These are phyloP conservation scores for Cladosporium sp. DNA, from an alignment of 2,329 filamentous ascomycete genomes.

Conservation along the genomic window DNA sequence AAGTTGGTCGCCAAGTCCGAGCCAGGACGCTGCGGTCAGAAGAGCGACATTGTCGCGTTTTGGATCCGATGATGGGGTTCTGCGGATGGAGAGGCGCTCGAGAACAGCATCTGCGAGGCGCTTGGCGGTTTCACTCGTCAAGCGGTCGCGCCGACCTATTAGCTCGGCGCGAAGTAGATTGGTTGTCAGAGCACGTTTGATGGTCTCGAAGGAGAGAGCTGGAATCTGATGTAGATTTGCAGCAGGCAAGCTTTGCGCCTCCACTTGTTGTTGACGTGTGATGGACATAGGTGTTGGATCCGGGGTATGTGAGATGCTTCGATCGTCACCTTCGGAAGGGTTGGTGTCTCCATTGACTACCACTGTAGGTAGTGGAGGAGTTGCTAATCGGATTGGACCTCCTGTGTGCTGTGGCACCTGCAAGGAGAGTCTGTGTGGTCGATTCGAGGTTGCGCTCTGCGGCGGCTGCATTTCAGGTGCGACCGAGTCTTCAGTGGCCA, in stretches of 20 bases:
- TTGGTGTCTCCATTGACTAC: slow-evolving; percentile 53
- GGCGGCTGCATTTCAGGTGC: slow-evolving; percentile 42
- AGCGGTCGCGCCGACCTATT: slow-evolving; percentile 38
- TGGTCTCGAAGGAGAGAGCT: slow-evolving; percentile 32
- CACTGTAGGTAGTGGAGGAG: slow-evolving; percentile 55
- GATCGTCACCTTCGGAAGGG: slow-evolving; percentile 23
- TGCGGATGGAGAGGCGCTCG: slow-evolving; percentile 37
- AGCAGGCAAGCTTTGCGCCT: not conserved
- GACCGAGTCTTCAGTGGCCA: slow-evolving; percentile 30
- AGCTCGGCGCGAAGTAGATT: slow-evolving; percentile 50
- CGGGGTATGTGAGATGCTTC: slow-evolving; percentile 19
- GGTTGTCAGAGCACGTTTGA: slow-evolving; percentile 48
- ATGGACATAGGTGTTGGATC: not conserved
- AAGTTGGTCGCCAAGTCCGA: slow-evolving; percentile 37
- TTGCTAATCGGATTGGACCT: slow-evolving; percentile 63
- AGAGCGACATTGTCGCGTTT: slow-evolving; percentile 38
- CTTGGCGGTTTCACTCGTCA: slow-evolving; percentile 50
- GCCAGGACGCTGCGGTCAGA: slow-evolving; percentile 46
- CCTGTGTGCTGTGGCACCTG: slow-evolving; percentile 64
- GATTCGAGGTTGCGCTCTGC: slow-evolving; percentile 31
- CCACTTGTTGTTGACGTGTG: not conserved
- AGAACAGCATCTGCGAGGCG: slow-evolving; percentile 48
- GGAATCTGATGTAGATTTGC: not conserved
- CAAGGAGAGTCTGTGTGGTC: slow-evolving; percentile 57
- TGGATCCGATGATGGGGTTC: slow-evolving; percentile 35